These are phyloP conservation scores for Gossypium australe DNA, from an alignment of 345 rosid species.

Conservation along the genomic window DNA sequence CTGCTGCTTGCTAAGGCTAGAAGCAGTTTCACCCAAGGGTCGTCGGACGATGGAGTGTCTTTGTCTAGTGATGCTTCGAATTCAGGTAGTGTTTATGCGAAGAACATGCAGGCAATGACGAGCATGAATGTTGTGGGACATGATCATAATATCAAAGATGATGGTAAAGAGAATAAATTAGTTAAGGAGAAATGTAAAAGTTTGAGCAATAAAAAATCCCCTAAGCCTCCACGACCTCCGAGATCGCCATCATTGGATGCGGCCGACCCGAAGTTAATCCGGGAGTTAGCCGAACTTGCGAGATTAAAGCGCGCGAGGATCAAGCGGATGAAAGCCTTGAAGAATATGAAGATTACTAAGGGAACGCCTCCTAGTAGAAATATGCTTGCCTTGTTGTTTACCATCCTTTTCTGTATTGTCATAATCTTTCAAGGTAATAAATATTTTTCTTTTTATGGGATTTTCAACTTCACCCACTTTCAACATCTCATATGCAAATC, in stretches of 20 bases:
- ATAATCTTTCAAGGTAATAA: slow-evolving; percentile 60
- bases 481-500: background rate
- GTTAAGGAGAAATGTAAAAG: slow-evolving; percentile 50
- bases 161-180: slow-evolving; percentile 29
- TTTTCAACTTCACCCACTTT: background rate
- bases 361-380: slow-evolving; percentile 48
- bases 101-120: slow-evolving; percentile 17
- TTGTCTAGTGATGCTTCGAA: slow-evolving; percentile 6
- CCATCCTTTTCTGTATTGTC: slow-evolving; percentile 51
- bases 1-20: background rate
- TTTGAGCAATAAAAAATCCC: slow-evolving; percentile 48
- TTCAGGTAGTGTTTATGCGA: background rate
- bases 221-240: slow-evolving; percentile 87
- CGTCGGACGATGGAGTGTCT: slow-evolving; percentile 9
- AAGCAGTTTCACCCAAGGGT: background rate
- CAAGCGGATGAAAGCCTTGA: slow-evolving; percentile 77
- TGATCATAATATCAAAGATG: slow-evolving; percentile 14
- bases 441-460: background rate
- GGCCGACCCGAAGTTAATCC: slow-evolving; percentile 71
- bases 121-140: slow-evolving; percentile 27
- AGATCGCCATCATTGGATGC: slow-evolving; percentile 83
- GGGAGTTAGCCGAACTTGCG: slow-evolving; percentile 73
- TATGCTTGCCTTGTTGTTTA: slow-evolving; percentile 50
- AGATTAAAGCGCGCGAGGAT: slow-evolving; percentile 77
- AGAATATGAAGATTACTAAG: slow-evolving; percentile 62